phyloP scores from a whole-genome alignment of 331 rosid species.

The Stylosanthes scabra region DNA sequence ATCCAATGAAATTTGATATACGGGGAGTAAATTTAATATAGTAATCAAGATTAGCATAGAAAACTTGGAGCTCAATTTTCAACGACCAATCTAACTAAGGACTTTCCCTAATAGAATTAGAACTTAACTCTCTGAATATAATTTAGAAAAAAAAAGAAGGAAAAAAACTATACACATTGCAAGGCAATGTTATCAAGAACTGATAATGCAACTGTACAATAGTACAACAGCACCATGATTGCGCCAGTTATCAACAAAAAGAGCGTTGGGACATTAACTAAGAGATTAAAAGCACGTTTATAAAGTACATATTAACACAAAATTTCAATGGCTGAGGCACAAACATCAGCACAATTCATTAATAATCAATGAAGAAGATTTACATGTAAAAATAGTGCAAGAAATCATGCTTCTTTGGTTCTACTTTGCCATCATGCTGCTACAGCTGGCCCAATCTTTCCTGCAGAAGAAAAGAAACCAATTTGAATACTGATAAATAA shows the following conservation, averaged over 20 bases:
- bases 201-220: slow-evolving; percentile 28
- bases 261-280: slow-evolving; percentile 23
- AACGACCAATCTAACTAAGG: background rate
- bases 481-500: slow-evolving; percentile 2
- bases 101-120: background rate
- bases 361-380: slow-evolving; percentile 28
- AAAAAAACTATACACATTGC: background rate
- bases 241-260: background rate
- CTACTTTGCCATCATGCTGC: slow-evolving; percentile 34
- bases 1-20: too few species aligned
- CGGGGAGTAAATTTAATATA: too few species aligned
- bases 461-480: slow-evolving; percentile 57
- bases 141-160: background rate
- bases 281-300: background rate
- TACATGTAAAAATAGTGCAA: slow-evolving; percentile 31
- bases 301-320: slow-evolving; percentile 45
- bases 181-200: slow-evolving; percentile 4
- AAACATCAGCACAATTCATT: slow-evolving; percentile 41
- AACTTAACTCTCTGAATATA: background rate
- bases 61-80: background rate
- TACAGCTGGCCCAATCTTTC: slow-evolving; percentile 83
- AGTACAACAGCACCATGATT: slow-evolving; percentile 41
- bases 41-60: background rate
- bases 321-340: slow-evolving; percentile 45
- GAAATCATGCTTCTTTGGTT: slow-evolving; percentile 27